Evolutionary conservation across 768 basidiomycete species (phyloP), one percentile per base, ranked within the genome.

Genomic region (Kwoniella dejecticola): DNA sequence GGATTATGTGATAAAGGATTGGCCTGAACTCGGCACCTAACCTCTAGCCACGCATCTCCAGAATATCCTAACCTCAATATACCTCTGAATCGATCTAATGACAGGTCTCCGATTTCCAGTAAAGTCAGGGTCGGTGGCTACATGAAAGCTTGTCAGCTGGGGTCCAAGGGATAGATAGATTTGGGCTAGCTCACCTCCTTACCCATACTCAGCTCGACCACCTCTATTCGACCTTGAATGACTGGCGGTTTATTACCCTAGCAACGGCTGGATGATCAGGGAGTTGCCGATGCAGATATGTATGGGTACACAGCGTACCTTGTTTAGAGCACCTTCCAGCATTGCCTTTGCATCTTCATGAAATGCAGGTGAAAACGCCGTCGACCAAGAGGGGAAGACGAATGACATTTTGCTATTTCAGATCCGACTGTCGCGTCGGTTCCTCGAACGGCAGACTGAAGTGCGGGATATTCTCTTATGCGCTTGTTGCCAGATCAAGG

Each of bases 161-260:
- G 57, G 19, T 23, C 11, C 8, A 10, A 7, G 21, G 21, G n/a
- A 23, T 15, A 36, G 50, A 31, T 29, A 31, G 24, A n/a, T n/a
- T n/a, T n/a, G n/a, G n/a, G 23, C 6, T 17, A 38, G 61, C 79
- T 31, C 26, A 92, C 94, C 83, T 95, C 89, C 1, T 90, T 91
- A 36, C 96, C 96, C 96, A 99, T 98, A 80, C 97, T 89, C n/a
- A 99, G 82, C 77, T 98, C 96, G 54, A 96, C 90, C 29, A 99
- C 96, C 78, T 98, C 92, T 66, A 99, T 98, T 79, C 85, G 88
- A 81, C 95, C 96, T 54, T 92, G 94, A 68, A 98, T 97, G 73
- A 99, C 89, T 27, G 93, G 92, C 1, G 95, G 96, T 77, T 96
- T 97, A 81, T 87, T 89, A 66, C 96, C 96, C 83, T 96, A 33